Conservation (phyloP, 768 basidiomycete genomes). For the Agaricus subrufescens region DNA sequence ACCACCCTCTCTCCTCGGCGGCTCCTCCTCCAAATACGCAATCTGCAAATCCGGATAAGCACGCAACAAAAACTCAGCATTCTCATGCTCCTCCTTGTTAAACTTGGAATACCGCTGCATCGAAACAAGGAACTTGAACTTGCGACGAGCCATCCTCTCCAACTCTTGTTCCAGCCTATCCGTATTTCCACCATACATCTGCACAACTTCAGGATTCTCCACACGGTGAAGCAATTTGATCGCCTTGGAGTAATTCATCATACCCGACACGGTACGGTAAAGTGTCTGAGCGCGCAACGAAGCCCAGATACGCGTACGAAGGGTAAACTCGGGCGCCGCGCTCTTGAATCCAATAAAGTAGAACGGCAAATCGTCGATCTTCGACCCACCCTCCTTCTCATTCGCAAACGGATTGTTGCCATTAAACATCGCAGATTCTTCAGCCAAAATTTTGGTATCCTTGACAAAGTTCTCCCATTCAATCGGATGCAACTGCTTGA, state of each 20-base stretch:
- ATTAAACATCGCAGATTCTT: slow-evolving; percentile 86
- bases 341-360: slow-evolving; percentile 99
- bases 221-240: slow-evolving; percentile 99
- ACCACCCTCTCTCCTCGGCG: slow-evolving; percentile 88
- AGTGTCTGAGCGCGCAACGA: slow-evolving; percentile 97
- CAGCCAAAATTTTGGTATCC: slow-evolving; percentile 98
- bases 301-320: slow-evolving; percentile 99
- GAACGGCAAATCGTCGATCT: slow-evolving; percentile 92
- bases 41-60: slow-evolving; percentile 99
- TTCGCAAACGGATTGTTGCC: slow-evolving; percentile 65
- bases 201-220: slow-evolving; percentile 98
- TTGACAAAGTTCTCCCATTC: slow-evolving; percentile 99
- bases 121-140: slow-evolving; percentile 98
- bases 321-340: slow-evolving; percentile 95
- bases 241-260: slow-evolving; percentile 99
- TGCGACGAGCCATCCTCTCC: slow-evolving; percentile 95
- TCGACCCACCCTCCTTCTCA: slow-evolving; percentile 78
- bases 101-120: slow-evolving; percentile 99
- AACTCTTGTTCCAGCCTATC: slow-evolving; percentile 95
- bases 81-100: slow-evolving; percentile 99
- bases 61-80: slow-evolving; percentile 94
- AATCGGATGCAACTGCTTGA: slow-evolving; percentile 96
- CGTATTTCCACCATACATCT: slow-evolving; percentile 95
- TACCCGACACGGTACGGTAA: slow-evolving; percentile 97
- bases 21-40: slow-evolving; percentile 96